These are phyloP conservation scores for Sphagnum tenellum DNA, from an alignment of 225 moss, liverwort and hornwort genomes.

Conservation along the genomic window DNA sequence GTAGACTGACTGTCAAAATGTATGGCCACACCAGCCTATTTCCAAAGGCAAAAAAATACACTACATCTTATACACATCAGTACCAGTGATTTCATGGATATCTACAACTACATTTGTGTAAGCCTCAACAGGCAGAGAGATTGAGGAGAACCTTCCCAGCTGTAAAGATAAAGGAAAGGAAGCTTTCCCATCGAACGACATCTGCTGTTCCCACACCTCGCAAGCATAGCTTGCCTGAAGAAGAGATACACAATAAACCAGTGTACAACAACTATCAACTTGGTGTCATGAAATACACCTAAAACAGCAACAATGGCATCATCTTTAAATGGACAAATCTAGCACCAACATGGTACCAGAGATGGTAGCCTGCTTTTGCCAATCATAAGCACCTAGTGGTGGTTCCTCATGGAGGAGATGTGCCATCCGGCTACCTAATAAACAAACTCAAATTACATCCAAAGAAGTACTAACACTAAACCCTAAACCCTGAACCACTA, in stretches of 20 bases:
- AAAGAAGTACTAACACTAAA: not conserved
- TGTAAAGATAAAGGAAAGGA: constrained; percentile 48
- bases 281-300: too few relatives aligned
- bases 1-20: constrained; percentile 1
- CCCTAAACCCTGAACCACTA: not conserved
- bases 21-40: not conserved
- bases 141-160: constrained; percentile 53
- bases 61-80: not conserved
- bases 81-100: not conserved
- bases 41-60: constrained; percentile 1
- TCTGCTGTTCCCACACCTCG: constrained; percentile 54
- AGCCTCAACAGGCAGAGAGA: not conserved
- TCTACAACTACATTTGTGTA: not conserved
- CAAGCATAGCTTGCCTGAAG: constrained; percentile 59
- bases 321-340: too few relatives aligned
- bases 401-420: too few relatives aligned
- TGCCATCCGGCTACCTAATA: too few relatives aligned
- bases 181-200: constrained; percentile 70
- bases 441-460: not conserved
- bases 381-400: too few relatives aligned
- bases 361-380: too few relatives aligned
- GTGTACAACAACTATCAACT: too few relatives aligned
- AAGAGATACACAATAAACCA: constrained; percentile 1
- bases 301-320: too few relatives aligned
- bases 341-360: too few relatives aligned